These are phyloP conservation scores for Coemansia sp. DNA, from an alignment of 192 early-diverging fungal species.

Conservation along the genomic window DNA sequence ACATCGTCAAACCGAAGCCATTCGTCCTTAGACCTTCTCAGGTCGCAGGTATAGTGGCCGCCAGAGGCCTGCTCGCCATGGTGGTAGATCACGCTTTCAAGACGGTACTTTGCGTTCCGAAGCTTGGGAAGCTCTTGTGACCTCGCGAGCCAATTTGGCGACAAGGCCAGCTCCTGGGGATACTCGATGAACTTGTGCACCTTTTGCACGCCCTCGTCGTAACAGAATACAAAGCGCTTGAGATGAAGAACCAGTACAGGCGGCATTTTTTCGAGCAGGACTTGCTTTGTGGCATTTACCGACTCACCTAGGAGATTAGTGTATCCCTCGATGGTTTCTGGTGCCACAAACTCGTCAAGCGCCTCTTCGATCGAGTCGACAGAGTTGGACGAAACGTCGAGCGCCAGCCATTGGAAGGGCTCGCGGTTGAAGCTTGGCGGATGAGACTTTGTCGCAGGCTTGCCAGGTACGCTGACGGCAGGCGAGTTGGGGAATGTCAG, in stretches of 20 bases:
- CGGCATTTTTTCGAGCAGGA: constrained; percentile 77
- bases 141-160: constrained; percentile 57
- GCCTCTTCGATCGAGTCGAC: constrained; percentile 86
- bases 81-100: constrained; percentile 93
- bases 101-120: constrained; percentile 60
- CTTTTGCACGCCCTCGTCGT: constrained; percentile 77
- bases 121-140: constrained; percentile 17
- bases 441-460: constrained; percentile 43
- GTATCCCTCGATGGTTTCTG: constrained; percentile 85
- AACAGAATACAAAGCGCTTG: constrained; percentile 89
- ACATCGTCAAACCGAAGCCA: constrained; percentile 96
- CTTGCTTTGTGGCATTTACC: constrained; percentile 79
- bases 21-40: constrained; percentile 65
- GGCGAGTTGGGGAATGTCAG: constrained; percentile 60
- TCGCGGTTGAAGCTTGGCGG: constrained; percentile 80
- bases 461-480: background rate
- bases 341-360: constrained; percentile 70
- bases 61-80: constrained; percentile 84
- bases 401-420: constrained; percentile 82
- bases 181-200: constrained; percentile 83
- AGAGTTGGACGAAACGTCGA: constrained; percentile 80
- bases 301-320: constrained; percentile 29
- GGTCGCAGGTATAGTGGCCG: constrained; percentile 97
- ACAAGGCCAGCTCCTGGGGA: constrained; percentile 59
- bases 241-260: constrained; percentile 91